phyloP scores from a whole-genome alignment of 2,329 filamentous ascomycete genomes.

The Colletotrichum sp. region DNA sequence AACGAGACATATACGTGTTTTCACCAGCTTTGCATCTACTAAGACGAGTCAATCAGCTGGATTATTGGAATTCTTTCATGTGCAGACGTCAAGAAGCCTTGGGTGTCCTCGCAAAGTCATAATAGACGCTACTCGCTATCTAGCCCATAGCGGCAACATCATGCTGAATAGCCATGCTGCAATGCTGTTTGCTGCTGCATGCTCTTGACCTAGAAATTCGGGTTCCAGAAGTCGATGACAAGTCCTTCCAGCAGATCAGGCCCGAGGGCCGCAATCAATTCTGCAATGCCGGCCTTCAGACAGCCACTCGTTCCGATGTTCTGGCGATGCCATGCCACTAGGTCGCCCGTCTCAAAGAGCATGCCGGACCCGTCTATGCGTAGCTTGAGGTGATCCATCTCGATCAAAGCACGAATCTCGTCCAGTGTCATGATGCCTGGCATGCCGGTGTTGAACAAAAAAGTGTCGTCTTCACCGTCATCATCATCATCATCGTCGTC shows the following conservation, averaged over 20 bases:
- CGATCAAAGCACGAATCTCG: constrained; percentile 58
- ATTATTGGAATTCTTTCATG: neutral
- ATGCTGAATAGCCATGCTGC: neutral
- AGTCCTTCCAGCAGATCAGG: constrained; percentile 60
- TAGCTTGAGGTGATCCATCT: constrained; percentile 65
- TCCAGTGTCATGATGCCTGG: constrained; percentile 67
- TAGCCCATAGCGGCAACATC: neutral
- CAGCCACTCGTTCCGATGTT: constrained; percentile 47
- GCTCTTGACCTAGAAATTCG: neutral
- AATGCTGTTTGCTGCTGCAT: neutral
- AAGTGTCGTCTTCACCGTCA: constrained; percentile 25
- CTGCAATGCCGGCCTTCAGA: constrained; percentile 68
- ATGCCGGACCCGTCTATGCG: constrained; percentile 43
- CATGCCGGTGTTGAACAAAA: constrained; percentile 66
- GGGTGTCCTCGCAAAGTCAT: neutral
- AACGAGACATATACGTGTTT: neutral
- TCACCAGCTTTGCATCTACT: neutral
- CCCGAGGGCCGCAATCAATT: constrained; percentile 71
- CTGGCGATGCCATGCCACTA: constrained; percentile 64
- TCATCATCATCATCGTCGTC: neutral
- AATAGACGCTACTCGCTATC: neutral
- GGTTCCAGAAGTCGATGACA: constrained; percentile 60
- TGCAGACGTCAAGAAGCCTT: neutral
- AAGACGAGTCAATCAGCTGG: neutral
- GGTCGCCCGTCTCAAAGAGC: constrained; percentile 52